Evolutionary conservation across 768 basidiomycete species (phyloP), one percentile per base, ranked within the genome.

Genomic region (Agrocybe praecox): DNA sequence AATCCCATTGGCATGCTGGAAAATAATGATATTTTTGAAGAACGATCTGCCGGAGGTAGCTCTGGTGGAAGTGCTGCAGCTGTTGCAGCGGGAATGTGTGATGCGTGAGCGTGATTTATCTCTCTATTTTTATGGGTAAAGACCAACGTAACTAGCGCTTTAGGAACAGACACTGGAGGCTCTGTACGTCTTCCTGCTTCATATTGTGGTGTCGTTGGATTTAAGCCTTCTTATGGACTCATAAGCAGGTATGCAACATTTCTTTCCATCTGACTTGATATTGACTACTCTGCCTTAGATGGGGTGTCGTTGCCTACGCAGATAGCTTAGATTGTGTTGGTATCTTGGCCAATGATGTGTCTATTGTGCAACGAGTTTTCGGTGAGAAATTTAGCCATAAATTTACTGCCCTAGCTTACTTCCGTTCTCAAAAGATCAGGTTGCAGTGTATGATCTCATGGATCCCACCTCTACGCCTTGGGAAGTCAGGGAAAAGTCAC

Each of bases 251-350:
- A 52, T 52, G 76, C 68, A n/a, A 10, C 50, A 19, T 32, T 43
- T 14, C 8, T 40, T 42, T 53, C 33, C 43, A 53, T 22, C 50
- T n/a, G 24, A 22, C 42, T 32, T 32, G 49, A 50, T 50, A 21
- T 14, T 49, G 52, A 32, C 52, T 33, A 8, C 23, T 45, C 42
- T 21, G 9, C 9, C 11, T 1, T 43, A 94, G 96, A 66, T 89
- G 88, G 85, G 97, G 97, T 6, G 85, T 98, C 0, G 83, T 99
- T 3, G 88, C 94, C 0, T 99, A 92, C 62, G 96, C 96, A 0
- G 95, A 97, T 65, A 96, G 94, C 59, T 74, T 99, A 12, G 97
- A 99, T 65, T 96, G 93, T 62, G 94, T 99, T 0, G 96, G 96
- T 0, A 74, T 98, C 5, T 70, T 99, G 46, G 87, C 84, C 0